Conservation (phyloP, 345 rosid genomes). For the Salix exigua region DNA sequence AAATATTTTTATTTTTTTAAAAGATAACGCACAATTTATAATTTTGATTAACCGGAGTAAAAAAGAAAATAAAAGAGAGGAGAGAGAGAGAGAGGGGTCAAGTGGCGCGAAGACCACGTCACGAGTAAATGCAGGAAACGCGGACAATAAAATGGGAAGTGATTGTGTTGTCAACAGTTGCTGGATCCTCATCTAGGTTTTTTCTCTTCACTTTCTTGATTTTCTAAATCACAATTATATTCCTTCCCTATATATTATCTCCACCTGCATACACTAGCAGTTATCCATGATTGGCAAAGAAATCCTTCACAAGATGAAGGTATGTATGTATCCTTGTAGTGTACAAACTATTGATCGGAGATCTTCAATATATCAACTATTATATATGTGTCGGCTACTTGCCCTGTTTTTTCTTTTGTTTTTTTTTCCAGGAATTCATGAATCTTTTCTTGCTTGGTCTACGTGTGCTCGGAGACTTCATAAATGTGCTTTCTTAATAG, state of each 20-base stretch:
- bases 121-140: background rate
- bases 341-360: background rate
- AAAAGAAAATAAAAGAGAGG: too few relatives aligned
- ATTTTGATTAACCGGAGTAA: too few relatives aligned
- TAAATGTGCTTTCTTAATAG: background rate
- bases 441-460: background rate
- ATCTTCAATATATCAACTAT: background rate
- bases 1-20: too few relatives aligned
- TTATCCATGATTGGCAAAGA: slow-evolving; percentile 64
- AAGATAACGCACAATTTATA: too few relatives aligned
- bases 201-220: background rate
- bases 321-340: background rate
- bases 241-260: background rate
- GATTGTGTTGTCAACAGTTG: background rate
- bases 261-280: background rate
- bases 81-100: background rate
- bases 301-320: slow-evolving; percentile 78
- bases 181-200: background rate
- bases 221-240: background rate
- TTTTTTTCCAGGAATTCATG: background rate
- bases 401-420: background rate
- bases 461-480: background rate
- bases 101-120: background rate
- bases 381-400: too few relatives aligned
- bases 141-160: background rate